Evolutionary conservation across 1,284 basidiomycete species (phyloP).

Genomic region (Naganishia sp.): DNA sequence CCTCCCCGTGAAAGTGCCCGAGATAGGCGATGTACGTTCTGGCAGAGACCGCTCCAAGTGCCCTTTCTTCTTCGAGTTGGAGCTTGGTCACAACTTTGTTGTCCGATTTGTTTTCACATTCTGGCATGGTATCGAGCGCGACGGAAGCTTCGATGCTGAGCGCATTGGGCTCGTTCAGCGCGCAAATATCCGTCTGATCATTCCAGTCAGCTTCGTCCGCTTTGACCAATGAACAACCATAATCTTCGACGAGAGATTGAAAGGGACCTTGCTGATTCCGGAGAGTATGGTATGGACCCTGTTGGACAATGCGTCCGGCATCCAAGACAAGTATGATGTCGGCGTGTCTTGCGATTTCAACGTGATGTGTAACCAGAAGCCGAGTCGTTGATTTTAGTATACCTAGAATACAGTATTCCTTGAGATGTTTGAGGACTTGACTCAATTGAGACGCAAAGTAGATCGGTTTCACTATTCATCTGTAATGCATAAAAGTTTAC

Average conservation of each 20-base stretch:
- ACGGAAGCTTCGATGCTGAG: neutral
- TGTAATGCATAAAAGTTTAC: constrained; percentile 56
- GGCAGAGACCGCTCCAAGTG: constrained; percentile 31
- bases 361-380: constrained; percentile 68
- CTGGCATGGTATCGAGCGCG: neutral
- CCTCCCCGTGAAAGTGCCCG: constrained; percentile 32
- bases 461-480: constrained; percentile 53
- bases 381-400: constrained; percentile 65
- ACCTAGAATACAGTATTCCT: constrained; percentile 61
- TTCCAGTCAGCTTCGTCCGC: neutral
- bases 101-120: neutral
- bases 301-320: constrained; percentile 39
- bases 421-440: constrained; percentile 34
- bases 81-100: constrained; percentile 20
- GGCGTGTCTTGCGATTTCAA: constrained; percentile 65
- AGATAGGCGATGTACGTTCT: constrained; percentile 31
- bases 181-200: too few species aligned
- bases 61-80: constrained; percentile 36
- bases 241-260: constrained; percentile 58
- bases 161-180: too few species aligned
- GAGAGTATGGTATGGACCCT: constrained; percentile 54
- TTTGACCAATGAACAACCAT: constrained; percentile 29
- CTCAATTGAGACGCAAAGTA: constrained; percentile 38
- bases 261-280: constrained; percentile 59
- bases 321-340: constrained; percentile 35